phyloP scores from a whole-genome alignment of 176 grass and related monocot genomes.

The Hsuehochloa calcarea region DNA sequence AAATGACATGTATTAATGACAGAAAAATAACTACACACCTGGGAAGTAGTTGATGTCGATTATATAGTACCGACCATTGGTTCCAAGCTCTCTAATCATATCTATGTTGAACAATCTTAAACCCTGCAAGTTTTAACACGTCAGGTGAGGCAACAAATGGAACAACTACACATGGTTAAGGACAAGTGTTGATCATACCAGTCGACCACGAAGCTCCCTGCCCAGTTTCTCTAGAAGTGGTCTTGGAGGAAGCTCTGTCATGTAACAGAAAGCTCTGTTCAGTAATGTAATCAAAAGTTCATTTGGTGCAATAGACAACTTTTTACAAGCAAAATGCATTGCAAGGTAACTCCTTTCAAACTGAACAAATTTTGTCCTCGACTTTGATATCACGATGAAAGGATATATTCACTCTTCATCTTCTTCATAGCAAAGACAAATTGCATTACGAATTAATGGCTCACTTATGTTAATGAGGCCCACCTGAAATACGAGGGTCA shows the following conservation, averaged over 20 bases:
- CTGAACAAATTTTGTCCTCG: background rate
- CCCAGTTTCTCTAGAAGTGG: slow-evolving; percentile 77
- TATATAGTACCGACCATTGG: slow-evolving; percentile 74
- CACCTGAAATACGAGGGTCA: slow-evolving; percentile 82
- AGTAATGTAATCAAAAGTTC: slow-evolving; percentile 1
- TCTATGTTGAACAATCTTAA: slow-evolving; percentile 84
- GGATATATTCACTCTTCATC: background rate
- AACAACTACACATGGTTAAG: background rate
- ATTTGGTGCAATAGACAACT: background rate
- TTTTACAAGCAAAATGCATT: slow-evolving; percentile 13
- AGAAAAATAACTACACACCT: slow-evolving; percentile 39
- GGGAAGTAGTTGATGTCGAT: slow-evolving; percentile 94
- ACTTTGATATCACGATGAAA: background rate
- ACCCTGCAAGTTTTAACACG: slow-evolving; percentile 47
- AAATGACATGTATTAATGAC: background rate
- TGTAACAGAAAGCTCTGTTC: slow-evolving; percentile 8
- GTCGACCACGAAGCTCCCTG: slow-evolving; percentile 59
- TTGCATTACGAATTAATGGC: background rate
- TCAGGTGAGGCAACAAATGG: slow-evolving; percentile 4
- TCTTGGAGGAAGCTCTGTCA: slow-evolving; percentile 63
- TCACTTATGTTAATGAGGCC: background rate
- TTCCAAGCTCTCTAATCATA: slow-evolving; percentile 78
- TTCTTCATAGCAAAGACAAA: background rate
- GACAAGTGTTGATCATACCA: slow-evolving; percentile 49
- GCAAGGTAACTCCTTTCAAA: background rate